Evolutionary conservation across 2,329 filamentous ascomycete genomes (phyloP).

Genomic region (Alternaria incomplexa): DNA sequence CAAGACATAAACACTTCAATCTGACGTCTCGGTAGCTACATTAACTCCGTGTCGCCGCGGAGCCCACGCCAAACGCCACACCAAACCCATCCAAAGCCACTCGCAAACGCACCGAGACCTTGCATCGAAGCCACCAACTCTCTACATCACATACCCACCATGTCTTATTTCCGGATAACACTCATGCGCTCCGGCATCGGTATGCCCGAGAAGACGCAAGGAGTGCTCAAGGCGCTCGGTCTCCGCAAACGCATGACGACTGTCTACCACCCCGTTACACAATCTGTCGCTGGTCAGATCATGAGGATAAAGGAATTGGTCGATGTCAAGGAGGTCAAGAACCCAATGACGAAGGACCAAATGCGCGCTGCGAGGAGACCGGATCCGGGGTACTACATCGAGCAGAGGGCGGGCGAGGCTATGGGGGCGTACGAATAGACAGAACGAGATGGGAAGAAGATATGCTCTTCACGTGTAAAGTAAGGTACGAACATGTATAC

Average conservation of each 20-base stretch:
- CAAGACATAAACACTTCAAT: background rate
- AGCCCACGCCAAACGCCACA: background rate
- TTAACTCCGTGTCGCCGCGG: background rate
- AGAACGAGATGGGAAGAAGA: background rate
- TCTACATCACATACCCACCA: constrained; percentile 41
- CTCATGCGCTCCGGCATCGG: constrained; percentile 90
- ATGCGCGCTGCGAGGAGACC: constrained; percentile 75
- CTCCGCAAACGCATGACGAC: constrained; percentile 83
- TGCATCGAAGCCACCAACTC: background rate
- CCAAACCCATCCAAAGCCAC: background rate
- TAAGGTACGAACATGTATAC: background rate
- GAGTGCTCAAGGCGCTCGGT: constrained; percentile 83
- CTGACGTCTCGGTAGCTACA: background rate
- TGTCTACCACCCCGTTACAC: constrained; percentile 85
- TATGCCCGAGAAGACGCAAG: constrained; percentile 75
- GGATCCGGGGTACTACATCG: constrained; percentile 80
- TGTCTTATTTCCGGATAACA: constrained; percentile 89
- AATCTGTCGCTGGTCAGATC: constrained; percentile 85
- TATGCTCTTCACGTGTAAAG: background rate
- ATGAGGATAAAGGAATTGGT: constrained; percentile 95
- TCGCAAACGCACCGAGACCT: background rate
- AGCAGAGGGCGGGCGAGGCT: constrained; percentile 56
- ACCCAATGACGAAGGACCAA: constrained; percentile 67
- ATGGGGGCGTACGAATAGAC: constrained; percentile 22
- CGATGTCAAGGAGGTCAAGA: constrained; percentile 77